Conservation (phyloP, 768 basidiomycete genomes). For the Mrakia frigida region DNA sequence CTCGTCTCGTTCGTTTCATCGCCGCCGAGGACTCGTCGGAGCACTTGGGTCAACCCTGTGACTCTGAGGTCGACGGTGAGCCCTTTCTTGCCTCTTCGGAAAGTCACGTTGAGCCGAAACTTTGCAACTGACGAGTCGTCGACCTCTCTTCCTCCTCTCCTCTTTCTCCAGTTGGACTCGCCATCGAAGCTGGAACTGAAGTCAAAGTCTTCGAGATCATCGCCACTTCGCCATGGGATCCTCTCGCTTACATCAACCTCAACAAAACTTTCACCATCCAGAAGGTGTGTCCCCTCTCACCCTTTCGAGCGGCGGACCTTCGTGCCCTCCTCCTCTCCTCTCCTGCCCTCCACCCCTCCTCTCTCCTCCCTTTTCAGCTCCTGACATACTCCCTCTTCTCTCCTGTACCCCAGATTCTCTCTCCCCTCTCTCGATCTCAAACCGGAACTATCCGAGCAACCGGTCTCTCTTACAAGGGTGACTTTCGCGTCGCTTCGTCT, state of each 20-base stretch:
- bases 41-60: slow-evolving; percentile 36
- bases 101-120: not conserved
- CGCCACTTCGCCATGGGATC: slow-evolving; percentile 14
- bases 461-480: slow-evolving; percentile 40
- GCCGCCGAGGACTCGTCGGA: slow-evolving; percentile 32
- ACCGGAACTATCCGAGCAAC: slow-evolving; percentile 45
- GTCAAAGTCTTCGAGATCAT: slow-evolving; percentile 30
- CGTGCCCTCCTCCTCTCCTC: not conserved
- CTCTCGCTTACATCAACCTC: slow-evolving; percentile 2
- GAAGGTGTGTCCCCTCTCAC: slow-evolving; percentile 19
- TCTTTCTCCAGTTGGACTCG: slow-evolving; percentile 28
- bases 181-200: slow-evolving; percentile 21
- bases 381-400: not conserved
- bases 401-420: slow-evolving; percentile 35
- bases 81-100: not conserved
- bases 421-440: slow-evolving; percentile 39
- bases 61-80: slow-evolving; percentile 34
- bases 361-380: not conserved
- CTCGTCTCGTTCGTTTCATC: slow-evolving; percentile 31
- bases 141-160: not conserved
- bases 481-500: not conserved
- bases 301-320: not conserved
- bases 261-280: slow-evolving; percentile 22
- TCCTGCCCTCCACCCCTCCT: not conserved
- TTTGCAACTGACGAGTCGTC: not conserved